phyloP scores from a whole-genome alignment of 129 eudicot species.

The Heracleum sosnowskyi region DNA sequence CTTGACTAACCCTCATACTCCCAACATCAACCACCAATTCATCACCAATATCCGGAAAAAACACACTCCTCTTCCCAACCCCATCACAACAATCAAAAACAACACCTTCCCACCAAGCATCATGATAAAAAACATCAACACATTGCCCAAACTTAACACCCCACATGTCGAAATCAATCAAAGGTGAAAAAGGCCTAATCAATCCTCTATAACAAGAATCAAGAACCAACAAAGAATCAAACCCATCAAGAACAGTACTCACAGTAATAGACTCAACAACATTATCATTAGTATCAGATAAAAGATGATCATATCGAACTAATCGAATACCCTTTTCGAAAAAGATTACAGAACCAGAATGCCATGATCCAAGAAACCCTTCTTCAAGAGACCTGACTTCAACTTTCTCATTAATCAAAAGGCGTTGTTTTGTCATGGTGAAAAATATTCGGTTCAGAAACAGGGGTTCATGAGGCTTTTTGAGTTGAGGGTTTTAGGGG shows the following conservation, averaged over 20 bases:
- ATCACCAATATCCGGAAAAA: constrained; percentile 87
- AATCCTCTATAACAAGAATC: constrained; percentile 25
- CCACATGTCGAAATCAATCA: background rate
- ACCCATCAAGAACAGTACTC: constrained; percentile 37
- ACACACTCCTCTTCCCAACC: constrained; percentile 29
- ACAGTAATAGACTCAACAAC: constrained; percentile 40
- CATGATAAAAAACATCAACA: constrained; percentile 51
- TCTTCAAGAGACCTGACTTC: constrained; percentile 43
- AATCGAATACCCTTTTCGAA: constrained; percentile 24
- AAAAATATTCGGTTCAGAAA: too few species aligned
- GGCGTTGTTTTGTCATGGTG: background rate
- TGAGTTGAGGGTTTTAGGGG: too few species aligned
- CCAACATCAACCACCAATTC: constrained; percentile 29
- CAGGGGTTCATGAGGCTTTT: too few species aligned
- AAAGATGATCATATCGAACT: constrained; percentile 44
- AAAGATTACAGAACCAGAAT: constrained; percentile 36
- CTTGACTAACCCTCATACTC: constrained; percentile 50
- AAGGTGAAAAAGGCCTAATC: constrained; percentile 60
- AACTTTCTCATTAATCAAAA: constrained; percentile 36
- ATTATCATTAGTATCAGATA: constrained; percentile 24
- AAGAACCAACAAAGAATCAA: background rate
- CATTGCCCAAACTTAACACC: constrained; percentile 54
- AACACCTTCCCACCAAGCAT: constrained; percentile 99
- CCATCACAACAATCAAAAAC: constrained; percentile 52
- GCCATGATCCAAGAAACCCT: constrained; percentile 67